A percentile compares a stretch with the other conserved stretches of the same genome.
These are phyloP conservation scores for Macrolepiota fuliginosa DNA, from an alignment of 768 basidiomycete genomes.

Conservation along the genomic window DNA sequence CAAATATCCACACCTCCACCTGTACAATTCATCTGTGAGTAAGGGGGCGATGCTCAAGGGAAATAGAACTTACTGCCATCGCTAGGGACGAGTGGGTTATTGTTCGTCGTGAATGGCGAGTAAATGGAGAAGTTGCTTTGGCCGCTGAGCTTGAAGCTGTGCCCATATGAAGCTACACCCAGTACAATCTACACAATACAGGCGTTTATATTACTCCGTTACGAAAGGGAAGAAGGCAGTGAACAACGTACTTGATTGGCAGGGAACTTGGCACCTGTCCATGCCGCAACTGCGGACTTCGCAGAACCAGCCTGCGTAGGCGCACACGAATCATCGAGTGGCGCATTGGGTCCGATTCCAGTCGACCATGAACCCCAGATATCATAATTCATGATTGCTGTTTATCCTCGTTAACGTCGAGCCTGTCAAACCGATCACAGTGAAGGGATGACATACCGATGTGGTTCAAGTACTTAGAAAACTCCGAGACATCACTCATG, in stretches of 20 bases:
- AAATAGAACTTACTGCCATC: neutral
- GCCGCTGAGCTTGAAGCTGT: conserved; percentile 54
- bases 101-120: conserved; percentile 41
- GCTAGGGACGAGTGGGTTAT: conserved; percentile 33
- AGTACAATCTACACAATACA: conserved; percentile 52
- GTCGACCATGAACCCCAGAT: conserved; percentile 47
- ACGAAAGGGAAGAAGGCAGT: neutral
- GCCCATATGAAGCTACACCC: conserved; percentile 80
- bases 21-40: neutral
- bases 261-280: conserved; percentile 79
- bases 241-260: conserved; percentile 30
- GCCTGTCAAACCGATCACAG: neutral
- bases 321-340: conserved; percentile 71
- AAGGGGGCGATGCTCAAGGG: neutral
- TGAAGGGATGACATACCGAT: conserved; percentile 24
- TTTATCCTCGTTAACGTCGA: neutral
- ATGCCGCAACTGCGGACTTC: conserved; percentile 63
- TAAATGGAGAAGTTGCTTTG: conserved; percentile 31
- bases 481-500: conserved; percentile 61
- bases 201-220: neutral
- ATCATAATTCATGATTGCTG: conserved; percentile 66
- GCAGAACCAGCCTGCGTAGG: conserved; percentile 61
- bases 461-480: conserved; percentile 57
- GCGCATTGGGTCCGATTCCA: conserved; percentile 79
- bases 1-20: conserved; percentile 42